phyloP scores from a whole-genome alignment of 805 yeast genomes.

The Kodamaea restingae region DNA sequence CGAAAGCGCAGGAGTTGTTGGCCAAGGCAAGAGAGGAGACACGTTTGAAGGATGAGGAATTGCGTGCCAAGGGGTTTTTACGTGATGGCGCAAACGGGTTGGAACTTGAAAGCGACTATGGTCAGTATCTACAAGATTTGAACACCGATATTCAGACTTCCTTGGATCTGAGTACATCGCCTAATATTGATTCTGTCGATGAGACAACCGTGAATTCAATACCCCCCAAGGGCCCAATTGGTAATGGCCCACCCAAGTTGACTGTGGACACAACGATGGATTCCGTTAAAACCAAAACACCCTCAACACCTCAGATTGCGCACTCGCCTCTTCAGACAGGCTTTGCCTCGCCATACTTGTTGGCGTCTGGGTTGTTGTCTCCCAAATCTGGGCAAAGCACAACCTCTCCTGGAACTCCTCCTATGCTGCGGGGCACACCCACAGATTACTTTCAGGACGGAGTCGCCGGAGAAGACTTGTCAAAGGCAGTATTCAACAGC shows the following conservation, averaged over 20 bases:
- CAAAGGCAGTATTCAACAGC: conserved; percentile 21
- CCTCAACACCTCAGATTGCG: conserved; percentile 36
- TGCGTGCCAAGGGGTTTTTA: conserved; percentile 39
- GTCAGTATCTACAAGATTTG: conserved; percentile 11
- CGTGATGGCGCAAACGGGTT: conserved; percentile 19
- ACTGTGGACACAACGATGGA: conserved; percentile 29
- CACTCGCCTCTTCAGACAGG: conserved; percentile 33
- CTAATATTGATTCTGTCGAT: conserved; percentile 27
- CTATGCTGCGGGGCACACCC: conserved; percentile 10
- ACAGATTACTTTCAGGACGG: conserved; percentile 17
- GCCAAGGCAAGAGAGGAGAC: conserved; percentile 79
- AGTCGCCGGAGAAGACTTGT: conserved; percentile 12
- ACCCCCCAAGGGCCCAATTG: conserved; percentile 6
- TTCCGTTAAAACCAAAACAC: conserved; percentile 23
- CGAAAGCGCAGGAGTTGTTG: conserved; percentile 80
- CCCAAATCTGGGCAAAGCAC: conserved; percentile 36
- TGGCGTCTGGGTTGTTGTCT: conserved; percentile 59
- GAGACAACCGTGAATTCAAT: conserved; percentile 30
- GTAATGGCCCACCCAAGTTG: conserved; percentile 23
- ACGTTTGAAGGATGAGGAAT: conserved; percentile 48
- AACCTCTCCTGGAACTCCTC: conserved; percentile 18
- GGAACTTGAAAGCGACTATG: conserved; percentile 11
- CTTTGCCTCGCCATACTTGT: conserved; percentile 62
- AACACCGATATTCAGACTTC: conserved; percentile 21
- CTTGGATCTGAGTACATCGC: conserved; percentile 28